Evolutionary conservation across 2,329 filamentous ascomycete genomes (phyloP).

Genomic region (Xylaria sp.): DNA sequence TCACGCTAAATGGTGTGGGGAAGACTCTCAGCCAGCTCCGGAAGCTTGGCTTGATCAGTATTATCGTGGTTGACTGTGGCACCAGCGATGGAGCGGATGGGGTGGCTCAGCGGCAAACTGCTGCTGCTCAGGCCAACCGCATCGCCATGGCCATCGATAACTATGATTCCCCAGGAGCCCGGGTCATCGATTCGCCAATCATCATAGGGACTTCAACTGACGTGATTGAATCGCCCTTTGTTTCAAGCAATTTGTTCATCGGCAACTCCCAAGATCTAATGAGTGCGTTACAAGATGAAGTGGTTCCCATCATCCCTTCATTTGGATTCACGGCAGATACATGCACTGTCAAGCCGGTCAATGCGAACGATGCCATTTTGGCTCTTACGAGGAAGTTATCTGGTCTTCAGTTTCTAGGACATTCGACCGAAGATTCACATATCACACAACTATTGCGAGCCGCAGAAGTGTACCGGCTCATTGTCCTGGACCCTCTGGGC

Average conservation of each 20-base stretch:
- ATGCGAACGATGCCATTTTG: conserved; percentile 67
- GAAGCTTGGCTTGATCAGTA: conserved; percentile 77
- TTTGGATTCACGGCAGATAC: conserved; percentile 47
- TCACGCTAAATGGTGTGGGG: conserved; percentile 73
- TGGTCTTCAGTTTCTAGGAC: conserved; percentile 57
- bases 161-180: conserved; percentile 68
- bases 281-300: conserved; percentile 66
- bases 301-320: conserved; percentile 69
- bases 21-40: conserved; percentile 83
- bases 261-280: conserved; percentile 59
- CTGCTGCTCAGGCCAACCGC: conserved; percentile 68
- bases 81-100: conserved; percentile 38
- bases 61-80: conserved; percentile 78
- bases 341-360: conserved; percentile 42
- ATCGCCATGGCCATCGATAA: conserved; percentile 75
- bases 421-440: conserved; percentile 44
- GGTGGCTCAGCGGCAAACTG: conserved; percentile 45
- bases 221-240: conserved; percentile 36
- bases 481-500: conserved; percentile 84
- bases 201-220: conserved; percentile 40
- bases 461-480: conserved; percentile 73
- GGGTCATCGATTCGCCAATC: conserved; percentile 63
- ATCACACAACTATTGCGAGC: conserved; percentile 41
- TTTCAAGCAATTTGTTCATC: conserved; percentile 42
- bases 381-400: conserved; percentile 77